Percentiles rank a stretch among this genome's conserved stretches.
Evolutionary conservation across 176 grass and related monocot genomes (phyloP).

Genomic region (Areca catechu): DNA sequence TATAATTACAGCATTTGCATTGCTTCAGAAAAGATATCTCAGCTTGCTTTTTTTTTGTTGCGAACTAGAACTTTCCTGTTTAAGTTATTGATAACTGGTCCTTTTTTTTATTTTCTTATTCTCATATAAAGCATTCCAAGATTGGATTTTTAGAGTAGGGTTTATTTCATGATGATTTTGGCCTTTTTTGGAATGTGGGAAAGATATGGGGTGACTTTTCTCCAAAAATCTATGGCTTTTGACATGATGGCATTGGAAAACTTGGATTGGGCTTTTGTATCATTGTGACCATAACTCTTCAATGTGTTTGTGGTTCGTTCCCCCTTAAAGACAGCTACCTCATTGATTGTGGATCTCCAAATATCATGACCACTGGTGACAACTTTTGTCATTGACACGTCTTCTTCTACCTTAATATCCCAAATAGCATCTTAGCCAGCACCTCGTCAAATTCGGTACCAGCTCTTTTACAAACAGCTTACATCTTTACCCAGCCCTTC

Average conservation of each 20-base stretch:
- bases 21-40: too few species aligned
- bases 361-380: conserved; percentile 16
- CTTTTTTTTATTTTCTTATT: too few species aligned
- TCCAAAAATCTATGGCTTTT: too few species aligned
- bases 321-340: conserved; percentile 46
- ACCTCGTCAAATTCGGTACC: conserved; percentile 1
- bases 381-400: conserved; percentile 41
- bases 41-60: too few species aligned
- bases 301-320: conserved; percentile 15
- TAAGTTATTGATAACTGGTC: too few species aligned
- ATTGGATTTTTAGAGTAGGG: too few species aligned
- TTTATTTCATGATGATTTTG: too few species aligned
- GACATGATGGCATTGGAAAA: background rate
- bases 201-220: too few species aligned
- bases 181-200: too few species aligned
- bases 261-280: conserved; percentile 1
- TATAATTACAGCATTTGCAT: too few species aligned
- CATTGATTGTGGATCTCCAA: conserved; percentile 58
- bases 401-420: conserved; percentile 18
- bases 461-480: conserved; percentile 40
- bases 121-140: too few species aligned
- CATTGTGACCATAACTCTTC: conserved; percentile 19
- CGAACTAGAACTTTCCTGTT: too few species aligned
- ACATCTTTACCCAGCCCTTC: conserved; percentile 40
- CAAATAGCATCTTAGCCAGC: conserved; percentile 39